Evolutionary conservation across 2,329 filamentous ascomycete genomes (phyloP).

Genomic region (Aspergillus sojae): DNA sequence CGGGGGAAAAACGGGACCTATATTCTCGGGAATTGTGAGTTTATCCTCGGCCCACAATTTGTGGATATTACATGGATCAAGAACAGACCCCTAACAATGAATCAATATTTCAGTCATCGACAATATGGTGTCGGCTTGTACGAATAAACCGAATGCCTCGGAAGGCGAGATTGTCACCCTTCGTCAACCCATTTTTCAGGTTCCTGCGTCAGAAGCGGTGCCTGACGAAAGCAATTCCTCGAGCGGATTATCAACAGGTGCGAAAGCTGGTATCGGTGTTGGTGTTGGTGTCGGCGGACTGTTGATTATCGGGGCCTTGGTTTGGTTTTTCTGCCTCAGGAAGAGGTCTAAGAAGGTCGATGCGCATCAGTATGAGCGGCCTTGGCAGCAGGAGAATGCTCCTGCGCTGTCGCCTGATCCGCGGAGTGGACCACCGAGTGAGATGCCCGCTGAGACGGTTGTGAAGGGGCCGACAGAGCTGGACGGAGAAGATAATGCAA

Average conservation of each 20-base stretch:
- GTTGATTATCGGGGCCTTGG: neutral
- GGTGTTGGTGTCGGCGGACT: neutral
- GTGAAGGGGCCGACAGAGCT: neutral
- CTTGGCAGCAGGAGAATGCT: neutral
- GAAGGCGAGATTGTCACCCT: neutral
- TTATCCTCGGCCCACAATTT: accelerated
- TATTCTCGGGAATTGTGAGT: neutral
- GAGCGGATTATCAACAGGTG: neutral
- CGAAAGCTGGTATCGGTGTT: neutral
- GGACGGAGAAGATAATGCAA: neutral
- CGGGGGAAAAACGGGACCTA: neutral
- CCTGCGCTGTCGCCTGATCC: neutral
- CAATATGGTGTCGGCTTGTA: neutral
- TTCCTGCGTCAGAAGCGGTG: neutral
- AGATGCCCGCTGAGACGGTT: neutral
- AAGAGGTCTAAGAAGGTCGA: neutral
- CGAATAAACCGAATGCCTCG: neutral
- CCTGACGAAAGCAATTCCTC: neutral
- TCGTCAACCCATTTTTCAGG: neutral
- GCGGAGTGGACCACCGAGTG: neutral
- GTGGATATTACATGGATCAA: neutral
- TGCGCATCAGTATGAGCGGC: neutral
- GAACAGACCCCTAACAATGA: neutral
- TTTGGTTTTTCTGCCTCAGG: neutral
- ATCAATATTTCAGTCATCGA: neutral